These are phyloP conservation scores for Xylaria sp. DNA, from an alignment of 2,329 filamentous ascomycete species.

Conservation along the genomic window DNA sequence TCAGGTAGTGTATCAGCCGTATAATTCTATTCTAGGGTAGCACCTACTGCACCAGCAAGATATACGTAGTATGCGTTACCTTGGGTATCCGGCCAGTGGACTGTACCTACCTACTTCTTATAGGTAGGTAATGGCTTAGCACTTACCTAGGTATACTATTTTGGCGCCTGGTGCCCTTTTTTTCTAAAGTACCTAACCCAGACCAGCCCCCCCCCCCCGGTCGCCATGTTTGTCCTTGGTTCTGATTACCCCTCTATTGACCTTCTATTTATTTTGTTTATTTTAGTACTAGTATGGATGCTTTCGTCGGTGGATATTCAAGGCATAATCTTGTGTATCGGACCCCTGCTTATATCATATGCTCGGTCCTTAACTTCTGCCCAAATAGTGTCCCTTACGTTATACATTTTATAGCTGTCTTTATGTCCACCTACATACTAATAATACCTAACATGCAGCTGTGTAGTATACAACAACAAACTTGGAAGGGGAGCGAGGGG, in stretches of 20 bases:
- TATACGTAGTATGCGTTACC: neutral
- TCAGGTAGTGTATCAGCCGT: no score
- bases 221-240: conserved; percentile 6
- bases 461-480: no score
- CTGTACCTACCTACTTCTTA: no score
- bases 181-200: conserved; percentile 31
- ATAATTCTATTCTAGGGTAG: neutral
- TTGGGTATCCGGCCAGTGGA: neutral
- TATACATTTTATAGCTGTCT: neutral
- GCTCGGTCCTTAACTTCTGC: neutral
- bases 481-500: no score
- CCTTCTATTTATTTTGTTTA: conserved; percentile 16
- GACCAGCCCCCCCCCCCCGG: conserved; percentile 32
- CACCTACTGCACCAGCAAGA: neutral
- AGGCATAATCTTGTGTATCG: conserved; percentile 41
- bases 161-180: neutral
- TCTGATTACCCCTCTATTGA: conserved; percentile 33
- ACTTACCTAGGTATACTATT: neutral
- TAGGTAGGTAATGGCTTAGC: conserved; percentile 11
- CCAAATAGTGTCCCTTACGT: neutral
- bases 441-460: no score
- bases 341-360: conserved; percentile 40
- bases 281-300: neutral
- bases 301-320: neutral
- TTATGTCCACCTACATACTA: no score